Conservation (phyloP, 208 protist species). For the Acanthamoeba sp. region DNA sequence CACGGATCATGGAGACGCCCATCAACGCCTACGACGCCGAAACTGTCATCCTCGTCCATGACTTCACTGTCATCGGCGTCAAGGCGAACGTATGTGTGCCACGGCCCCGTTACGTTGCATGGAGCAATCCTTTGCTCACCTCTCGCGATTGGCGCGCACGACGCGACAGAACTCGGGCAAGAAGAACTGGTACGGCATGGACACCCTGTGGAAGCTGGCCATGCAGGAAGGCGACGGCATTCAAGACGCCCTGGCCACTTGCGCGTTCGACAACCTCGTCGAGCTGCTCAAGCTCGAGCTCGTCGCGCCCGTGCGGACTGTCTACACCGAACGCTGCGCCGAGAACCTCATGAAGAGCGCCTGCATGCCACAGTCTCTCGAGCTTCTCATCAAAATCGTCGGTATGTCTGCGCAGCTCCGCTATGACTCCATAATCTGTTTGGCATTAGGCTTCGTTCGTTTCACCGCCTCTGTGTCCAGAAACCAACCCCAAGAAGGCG, state of each 20-base stretch:
- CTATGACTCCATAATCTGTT: not conserved
- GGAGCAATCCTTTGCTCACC: not conserved
- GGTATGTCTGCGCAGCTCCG: constrained; percentile 1
- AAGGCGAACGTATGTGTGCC: constrained; percentile 67
- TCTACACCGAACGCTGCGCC: constrained; percentile 76
- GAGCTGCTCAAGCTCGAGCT: constrained; percentile 74
- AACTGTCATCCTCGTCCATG: constrained; percentile 71
- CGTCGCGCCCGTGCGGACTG: not conserved
- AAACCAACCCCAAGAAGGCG: constrained; percentile 74
- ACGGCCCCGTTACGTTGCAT: no score
- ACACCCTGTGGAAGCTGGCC: constrained; percentile 78
- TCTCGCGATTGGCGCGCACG: not conserved
- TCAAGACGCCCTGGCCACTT: constrained; percentile 36
- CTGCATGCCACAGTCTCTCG: constrained; percentile 77
- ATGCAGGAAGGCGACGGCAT: constrained; percentile 30
- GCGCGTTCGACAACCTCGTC: constrained; percentile 71
- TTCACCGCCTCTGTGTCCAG: not conserved
- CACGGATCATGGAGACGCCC: constrained; percentile 38
- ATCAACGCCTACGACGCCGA: constrained; percentile 65
- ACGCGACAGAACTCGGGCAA: constrained; percentile 50
- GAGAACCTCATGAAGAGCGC: constrained; percentile 78
- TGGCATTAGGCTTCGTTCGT: not conserved
- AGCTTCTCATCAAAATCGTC: constrained; percentile 79
- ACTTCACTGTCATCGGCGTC: constrained; percentile 72
- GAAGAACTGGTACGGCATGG: constrained; percentile 81